Evolutionary conservation across 2,329 filamentous ascomycete genomes (phyloP).

Genomic region (Sclerotinia nivalis): DNA sequence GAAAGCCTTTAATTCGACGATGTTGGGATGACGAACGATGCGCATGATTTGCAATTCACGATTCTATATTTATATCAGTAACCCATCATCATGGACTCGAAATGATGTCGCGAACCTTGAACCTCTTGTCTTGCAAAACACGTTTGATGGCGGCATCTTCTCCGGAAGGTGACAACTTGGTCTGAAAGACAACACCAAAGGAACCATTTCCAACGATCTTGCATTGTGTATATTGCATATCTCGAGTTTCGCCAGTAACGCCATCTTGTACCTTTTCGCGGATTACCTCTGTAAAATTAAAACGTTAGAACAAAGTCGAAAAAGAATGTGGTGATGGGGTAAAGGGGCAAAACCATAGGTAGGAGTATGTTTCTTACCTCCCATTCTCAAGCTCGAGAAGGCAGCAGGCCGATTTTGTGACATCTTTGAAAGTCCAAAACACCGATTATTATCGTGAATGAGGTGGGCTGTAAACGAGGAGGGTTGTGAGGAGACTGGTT

Average conservation of each 20-base stretch:
- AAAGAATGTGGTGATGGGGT: background rate
- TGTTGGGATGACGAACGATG: conserved; percentile 97
- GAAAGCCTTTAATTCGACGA: conserved; percentile 98
- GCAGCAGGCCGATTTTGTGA: conserved; percentile 89
- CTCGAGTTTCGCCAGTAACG: conserved; percentile 91
- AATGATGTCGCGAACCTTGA: conserved; percentile 72
- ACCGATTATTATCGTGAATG: conserved; percentile 43
- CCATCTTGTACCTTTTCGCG: conserved; percentile 99
- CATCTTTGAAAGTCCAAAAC: conserved; percentile 56
- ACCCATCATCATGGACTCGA: background rate
- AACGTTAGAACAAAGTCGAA: conserved; percentile 29
- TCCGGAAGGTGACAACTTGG: conserved; percentile 94
- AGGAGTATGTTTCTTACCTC: conserved; percentile 63
- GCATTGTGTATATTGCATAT: conserved; percentile 98
- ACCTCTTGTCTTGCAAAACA: conserved; percentile 97
- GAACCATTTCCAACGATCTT: conserved; percentile 99
- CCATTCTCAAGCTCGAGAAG: conserved; percentile 89
- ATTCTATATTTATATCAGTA: conserved; percentile 63
- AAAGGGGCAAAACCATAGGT: conserved; percentile 23
- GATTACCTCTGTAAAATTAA: conserved; percentile 79
- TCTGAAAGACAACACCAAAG: conserved; percentile 98
- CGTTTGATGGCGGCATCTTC: conserved; percentile 99
- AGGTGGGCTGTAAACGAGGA: conserved; percentile 48
- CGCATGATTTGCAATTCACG: conserved; percentile 99
- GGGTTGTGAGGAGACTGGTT: conserved; percentile 46